Percentiles rank a stretch among this genome's conserved stretches.
Conservation (phyloP, 192 early-diverging fungal genomes). For the Pilaira anomala region DNA sequence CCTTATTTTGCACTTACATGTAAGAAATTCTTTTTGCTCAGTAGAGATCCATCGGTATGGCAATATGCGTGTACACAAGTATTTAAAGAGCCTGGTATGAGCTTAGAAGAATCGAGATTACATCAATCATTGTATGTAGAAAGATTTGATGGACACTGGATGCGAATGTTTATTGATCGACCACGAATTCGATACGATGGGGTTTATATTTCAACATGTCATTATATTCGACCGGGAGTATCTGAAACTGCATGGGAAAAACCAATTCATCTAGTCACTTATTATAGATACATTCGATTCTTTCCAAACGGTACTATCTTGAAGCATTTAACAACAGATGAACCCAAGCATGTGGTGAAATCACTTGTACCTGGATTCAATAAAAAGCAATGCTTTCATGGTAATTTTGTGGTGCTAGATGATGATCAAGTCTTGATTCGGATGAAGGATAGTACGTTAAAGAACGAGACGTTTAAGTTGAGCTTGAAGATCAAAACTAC, state of each 20-base stretch:
- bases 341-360: conserved; percentile 30
- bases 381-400: conserved; percentile 28
- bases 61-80: conserved; percentile 31
- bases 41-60: conserved; percentile 34
- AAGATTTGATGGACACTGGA: conserved; percentile 35
- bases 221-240: conserved; percentile 37
- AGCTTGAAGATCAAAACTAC: conserved; percentile 31
- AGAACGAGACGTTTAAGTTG: conserved; percentile 27
- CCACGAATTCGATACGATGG: conserved; percentile 43
- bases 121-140: conserved; percentile 21
- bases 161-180: conserved; percentile 42
- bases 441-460: conserved; percentile 17
- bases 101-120: conserved; percentile 5
- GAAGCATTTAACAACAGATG: conserved; percentile 28
- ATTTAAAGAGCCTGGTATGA: conserved; percentile 23
- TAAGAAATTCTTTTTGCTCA: conserved; percentile 37
- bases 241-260: conserved; percentile 38
- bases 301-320: conserved; percentile 39
- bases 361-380: conserved; percentile 14
- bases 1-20: conserved; percentile 34
- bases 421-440: conserved; percentile 23
- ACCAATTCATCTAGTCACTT: conserved; percentile 43
- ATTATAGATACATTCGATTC: conserved; percentile 43
- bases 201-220: conserved; percentile 42
- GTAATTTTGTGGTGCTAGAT: conserved; percentile 19